Evolutionary conservation across 2,329 filamentous ascomycete species (phyloP).

Genomic region (Sporothrix curviconia): DNA sequence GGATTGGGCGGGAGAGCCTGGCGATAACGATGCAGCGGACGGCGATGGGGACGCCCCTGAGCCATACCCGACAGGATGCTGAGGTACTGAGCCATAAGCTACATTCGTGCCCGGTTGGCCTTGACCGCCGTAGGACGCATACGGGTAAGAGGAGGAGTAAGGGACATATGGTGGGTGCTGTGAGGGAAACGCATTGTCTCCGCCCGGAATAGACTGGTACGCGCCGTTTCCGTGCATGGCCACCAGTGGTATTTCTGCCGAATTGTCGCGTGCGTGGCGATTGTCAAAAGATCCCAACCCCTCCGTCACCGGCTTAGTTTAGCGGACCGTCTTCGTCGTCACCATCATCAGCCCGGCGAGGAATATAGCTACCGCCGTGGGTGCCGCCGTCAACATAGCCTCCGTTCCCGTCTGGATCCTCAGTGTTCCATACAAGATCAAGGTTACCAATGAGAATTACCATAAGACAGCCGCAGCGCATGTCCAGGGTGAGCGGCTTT

Average conservation of each 20-base stretch:
- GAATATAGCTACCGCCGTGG: background rate
- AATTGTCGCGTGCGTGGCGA: background rate
- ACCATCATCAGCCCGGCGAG: background rate
- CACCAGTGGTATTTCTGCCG: constrained; percentile 4
- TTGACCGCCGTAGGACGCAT: background rate
- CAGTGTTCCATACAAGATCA: constrained; percentile 22
- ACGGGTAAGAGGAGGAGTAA: background rate
- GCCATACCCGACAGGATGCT: background rate
- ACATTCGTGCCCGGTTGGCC: background rate
- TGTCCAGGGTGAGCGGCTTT: constrained; percentile 22
- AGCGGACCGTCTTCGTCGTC: background rate
- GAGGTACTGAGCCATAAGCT: no score
- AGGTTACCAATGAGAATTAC: constrained; percentile 26
- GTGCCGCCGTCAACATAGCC: constrained; percentile 8
- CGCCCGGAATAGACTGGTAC: constrained; percentile 1
- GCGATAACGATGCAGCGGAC: background rate
- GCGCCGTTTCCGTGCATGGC: background rate
- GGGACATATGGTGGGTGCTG: background rate
- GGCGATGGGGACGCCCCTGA: background rate
- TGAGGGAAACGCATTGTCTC: no score
- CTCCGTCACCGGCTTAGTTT: background rate
- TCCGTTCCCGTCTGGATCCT: constrained; percentile 2
- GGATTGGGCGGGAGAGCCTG: background rate
- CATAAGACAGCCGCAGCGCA: constrained; percentile 23
- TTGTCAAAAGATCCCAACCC: background rate